Conservation (phyloP, 768 basidiomycete species). For the Coprinellus micaceus region DNA sequence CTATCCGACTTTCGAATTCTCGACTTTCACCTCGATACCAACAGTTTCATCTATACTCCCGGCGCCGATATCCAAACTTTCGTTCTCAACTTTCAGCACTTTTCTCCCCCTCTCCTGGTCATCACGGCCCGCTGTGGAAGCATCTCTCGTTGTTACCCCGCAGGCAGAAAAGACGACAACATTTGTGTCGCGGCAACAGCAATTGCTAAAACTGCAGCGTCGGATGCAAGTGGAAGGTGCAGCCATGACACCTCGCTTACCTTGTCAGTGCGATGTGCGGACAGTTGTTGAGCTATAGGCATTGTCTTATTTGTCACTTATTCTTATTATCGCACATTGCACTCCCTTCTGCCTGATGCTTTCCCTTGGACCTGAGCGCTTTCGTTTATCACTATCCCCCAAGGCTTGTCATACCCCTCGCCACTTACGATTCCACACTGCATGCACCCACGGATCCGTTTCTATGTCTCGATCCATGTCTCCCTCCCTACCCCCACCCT, state of each 20-base stretch:
- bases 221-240: conserved; percentile 46
- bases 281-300: conserved; percentile 36
- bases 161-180: conserved; percentile 15
- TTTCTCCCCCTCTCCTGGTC: conserved; percentile 11
- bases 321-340: conserved; percentile 15
- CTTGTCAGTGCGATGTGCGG: conserved; percentile 38
- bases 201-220: conserved; percentile 58
- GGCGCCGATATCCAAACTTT: conserved; percentile 1
- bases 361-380: conserved; percentile 5
- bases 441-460: neutral
- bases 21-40: neutral
- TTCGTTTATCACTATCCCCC: conserved; percentile 1
- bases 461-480: neutral
- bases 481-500: neutral
- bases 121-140: neutral
- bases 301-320: conserved; percentile 24
- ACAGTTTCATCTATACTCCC: neutral
- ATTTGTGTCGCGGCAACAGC: conserved; percentile 62
- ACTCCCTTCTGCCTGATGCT: neutral
- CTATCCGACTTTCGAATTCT: neutral
- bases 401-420: neutral
- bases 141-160: neutral
- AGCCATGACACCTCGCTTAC: conserved; percentile 22
- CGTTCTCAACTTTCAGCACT: neutral
- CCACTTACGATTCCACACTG: conserved; percentile 6